Evolutionary conservation across 2,329 filamentous ascomycete species (phyloP), one percentile per base, ranked within the genome.

Genomic region (Berkeleyomyces rouxiae): DNA sequence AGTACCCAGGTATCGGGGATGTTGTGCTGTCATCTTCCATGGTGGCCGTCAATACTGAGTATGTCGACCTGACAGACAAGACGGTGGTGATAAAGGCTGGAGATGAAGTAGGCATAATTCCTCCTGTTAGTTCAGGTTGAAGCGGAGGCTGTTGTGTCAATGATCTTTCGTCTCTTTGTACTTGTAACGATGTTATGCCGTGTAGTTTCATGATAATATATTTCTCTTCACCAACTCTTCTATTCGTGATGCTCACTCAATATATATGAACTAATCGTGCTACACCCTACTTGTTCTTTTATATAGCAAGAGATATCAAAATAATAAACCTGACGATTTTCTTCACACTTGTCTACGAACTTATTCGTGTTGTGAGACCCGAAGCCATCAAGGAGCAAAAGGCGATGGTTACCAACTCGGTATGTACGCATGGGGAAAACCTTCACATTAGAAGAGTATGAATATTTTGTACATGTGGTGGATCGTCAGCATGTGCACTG

Each of bases 31-130:
- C 79, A 65, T 88, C 84, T 64, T 89, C 85, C 70, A 79, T 90
- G 63, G 80, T 95, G 66, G 92, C 88, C 33, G 76, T 95, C 70
- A 93, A 95, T 67, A 74, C 92, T 61, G 81, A 88, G 64, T 95
- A 95, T 74, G 83, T 92, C 69, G 87, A 93, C 70, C 68, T 89
- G 9, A 76, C 79, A 9, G 75, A 77, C 4, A 72, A 71, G 10
- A 73, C 73, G 57, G 74, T 74, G 16, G 71, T 82, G 63, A 86
- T 95, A 63, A 74, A 82, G 60, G 82, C 82, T 66, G 87, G 85
- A 37, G 89, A 95, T 70, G 90, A 95, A 74, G 88, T 95, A 62
- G 90, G 87, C 49, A 86, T 95, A 43, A 92, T 95, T 63, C 89
- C 90, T 42, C 89, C 90, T 7, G 90, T 95, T 67, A 95, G 89